phyloP scores from a whole-genome alignment of 345 rosid genomes.

The Tarenaya hassleriana region DNA sequence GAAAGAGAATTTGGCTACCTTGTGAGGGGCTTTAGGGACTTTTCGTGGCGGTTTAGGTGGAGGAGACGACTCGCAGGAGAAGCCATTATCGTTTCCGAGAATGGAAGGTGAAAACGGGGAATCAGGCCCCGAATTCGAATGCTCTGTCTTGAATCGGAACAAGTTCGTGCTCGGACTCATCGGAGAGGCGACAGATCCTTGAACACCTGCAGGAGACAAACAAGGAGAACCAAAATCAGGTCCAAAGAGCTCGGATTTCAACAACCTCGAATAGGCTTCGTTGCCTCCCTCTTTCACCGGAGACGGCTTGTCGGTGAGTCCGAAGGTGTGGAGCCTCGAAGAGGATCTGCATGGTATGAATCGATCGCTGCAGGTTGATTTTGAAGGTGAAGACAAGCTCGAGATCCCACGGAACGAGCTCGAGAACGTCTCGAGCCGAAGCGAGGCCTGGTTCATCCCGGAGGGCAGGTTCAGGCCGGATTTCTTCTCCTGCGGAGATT shows the following conservation, averaged over 20 bases:
- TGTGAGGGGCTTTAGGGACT: constrained; percentile 94
- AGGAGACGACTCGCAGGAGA: constrained; percentile 58
- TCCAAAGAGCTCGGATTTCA: constrained; percentile 85
- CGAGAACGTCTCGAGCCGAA: constrained; percentile 54
- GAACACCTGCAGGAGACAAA: constrained; percentile 74
- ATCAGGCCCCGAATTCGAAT: constrained; percentile 49
- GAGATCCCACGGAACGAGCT: constrained; percentile 61
- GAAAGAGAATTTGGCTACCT: constrained; percentile 35
- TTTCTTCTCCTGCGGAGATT: constrained; percentile 49
- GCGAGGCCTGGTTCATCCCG: constrained; percentile 69
- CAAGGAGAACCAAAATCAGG: constrained; percentile 65
- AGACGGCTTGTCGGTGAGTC: constrained; percentile 56
- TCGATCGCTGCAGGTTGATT: constrained; percentile 76
- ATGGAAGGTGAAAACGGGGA: constrained; percentile 86
- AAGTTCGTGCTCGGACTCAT: constrained; percentile 74
- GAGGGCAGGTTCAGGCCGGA: constrained; percentile 83
- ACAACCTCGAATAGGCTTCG: constrained; percentile 64
- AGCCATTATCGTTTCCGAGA: constrained; percentile 54
- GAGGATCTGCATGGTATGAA: constrained; percentile 97
- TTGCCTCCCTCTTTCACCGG: constrained; percentile 94
- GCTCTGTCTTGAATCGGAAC: constrained; percentile 80
- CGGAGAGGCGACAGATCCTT: constrained; percentile 49
- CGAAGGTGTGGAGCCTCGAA: constrained; percentile 81
- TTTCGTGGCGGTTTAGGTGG: constrained; percentile 86
- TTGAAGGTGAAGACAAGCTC: constrained; percentile 70